Evolutionary conservation across 768 basidiomycete genomes (phyloP).

Genomic region (Austroboletus festivus): DNA sequence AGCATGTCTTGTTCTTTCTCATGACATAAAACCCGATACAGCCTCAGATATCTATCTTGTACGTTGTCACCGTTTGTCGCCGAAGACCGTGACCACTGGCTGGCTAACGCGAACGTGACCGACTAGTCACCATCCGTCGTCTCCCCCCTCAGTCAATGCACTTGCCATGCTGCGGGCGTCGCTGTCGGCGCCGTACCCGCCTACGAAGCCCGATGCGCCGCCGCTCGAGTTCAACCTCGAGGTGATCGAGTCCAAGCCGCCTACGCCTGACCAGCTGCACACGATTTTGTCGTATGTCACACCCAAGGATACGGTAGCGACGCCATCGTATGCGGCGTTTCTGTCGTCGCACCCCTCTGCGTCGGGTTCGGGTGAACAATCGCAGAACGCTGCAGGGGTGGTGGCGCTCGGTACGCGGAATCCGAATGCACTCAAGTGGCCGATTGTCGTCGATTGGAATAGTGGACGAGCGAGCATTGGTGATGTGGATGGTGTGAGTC

Average conservation of each 20-base stretch:
- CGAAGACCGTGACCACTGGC: too few relatives aligned
- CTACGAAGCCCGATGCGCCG: conserved; percentile 38
- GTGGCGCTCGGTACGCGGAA: conserved; percentile 50
- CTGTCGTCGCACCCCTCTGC: conserved; percentile 61
- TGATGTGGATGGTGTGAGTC: conserved; percentile 64
- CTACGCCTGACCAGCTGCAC: conserved; percentile 64
- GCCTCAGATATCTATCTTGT: conserved; percentile 71
- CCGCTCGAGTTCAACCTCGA: conserved; percentile 72
- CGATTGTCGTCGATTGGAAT: conserved; percentile 76
- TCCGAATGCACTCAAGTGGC: conserved; percentile 69
- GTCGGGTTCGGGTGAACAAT: conserved; percentile 34
- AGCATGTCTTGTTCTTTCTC: background rate
- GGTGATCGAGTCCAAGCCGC: conserved; percentile 60
- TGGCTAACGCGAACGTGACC: conserved; percentile 5
- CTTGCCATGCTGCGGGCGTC: conserved; percentile 58
- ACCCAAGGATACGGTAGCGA: conserved; percentile 26
- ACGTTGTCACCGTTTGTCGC: conserved; percentile 21
- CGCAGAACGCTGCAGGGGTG: conserved; percentile 45
- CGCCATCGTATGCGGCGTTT: conserved; percentile 36
- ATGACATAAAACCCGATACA: conserved; percentile 10
- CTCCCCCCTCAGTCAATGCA: conserved; percentile 62
- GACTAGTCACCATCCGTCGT: conserved; percentile 68
- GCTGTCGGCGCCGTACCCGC: conserved; percentile 60
- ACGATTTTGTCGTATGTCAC: conserved; percentile 62
- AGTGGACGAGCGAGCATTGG: conserved; percentile 64